Evolutionary conservation across 2,329 filamentous ascomycete species (phyloP), one percentile per base, ranked within the genome.

Genomic region (Fusarium annulatum): DNA sequence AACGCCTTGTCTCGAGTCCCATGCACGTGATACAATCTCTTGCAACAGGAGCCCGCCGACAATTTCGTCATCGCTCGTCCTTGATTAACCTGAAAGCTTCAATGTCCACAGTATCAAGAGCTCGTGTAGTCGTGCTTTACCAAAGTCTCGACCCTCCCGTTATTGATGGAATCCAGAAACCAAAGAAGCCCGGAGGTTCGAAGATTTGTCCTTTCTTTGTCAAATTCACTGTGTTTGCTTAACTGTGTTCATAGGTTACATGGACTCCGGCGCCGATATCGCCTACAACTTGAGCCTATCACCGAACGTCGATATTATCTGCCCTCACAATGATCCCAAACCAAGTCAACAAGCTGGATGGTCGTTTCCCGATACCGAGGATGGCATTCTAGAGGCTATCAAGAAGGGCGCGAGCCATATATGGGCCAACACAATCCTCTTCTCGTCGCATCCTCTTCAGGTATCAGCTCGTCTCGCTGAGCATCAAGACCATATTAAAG

Each of bases 371-470:
- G 67, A 75, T 30, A 77, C 56, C 21, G 72, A 77, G 21, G 59
- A 69, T 28, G 70, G 74, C 3, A 68, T 71, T 15, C 11, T 76
- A 19, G 48, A 53, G 53, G 85, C 85, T 1, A 57, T 87, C 3
- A 58, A 80, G 6, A 76, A 76, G 42, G 84, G 84, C 1, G 83
- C 84, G 0, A 87, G 83, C 3, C 82, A 85, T 69, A 76, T 88
- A 7, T 88, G 86, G 85, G 85, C 85, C 3, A 88, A 88, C 69
- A 88, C 86, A 0, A 84, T 88, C 45, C 75, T 88, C 2, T 88
- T 88, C 71, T 80, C 81, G 1, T 80, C 81, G 0, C 86, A 88
- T 74, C 85, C 86, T 4, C 78, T 88, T 0, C 86, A 88, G 64
- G 80, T 68, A 0, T 86, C 85, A 0, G 23, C 72, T 3, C 68